Base-by-base conservation (phyloP, 129 eudicot species). In the Flaveria robusta region DNA sequence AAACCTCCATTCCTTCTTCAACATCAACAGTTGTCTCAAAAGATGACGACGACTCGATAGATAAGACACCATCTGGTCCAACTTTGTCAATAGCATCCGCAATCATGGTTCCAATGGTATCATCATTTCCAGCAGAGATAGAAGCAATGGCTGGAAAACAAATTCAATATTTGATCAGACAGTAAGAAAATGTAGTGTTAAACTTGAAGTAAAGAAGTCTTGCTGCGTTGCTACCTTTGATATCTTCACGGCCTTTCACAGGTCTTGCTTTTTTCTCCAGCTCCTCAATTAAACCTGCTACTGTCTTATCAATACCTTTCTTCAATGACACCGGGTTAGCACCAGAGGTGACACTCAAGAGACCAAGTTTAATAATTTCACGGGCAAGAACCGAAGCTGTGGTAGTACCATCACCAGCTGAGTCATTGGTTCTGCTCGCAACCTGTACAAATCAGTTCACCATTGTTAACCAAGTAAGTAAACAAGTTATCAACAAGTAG, bases 401-500 rank as follows among this genome's bases (percentile, higher is more conserved):
- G 51, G 98, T 93, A 31, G 98, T 93, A 45, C 98, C 98, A 69
- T 93, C 98, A 77, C 98, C 98, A 77, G 98, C 98, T 34, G 98
- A 90, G 63, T 93, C 98, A 24, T 93, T 93, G 31, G 98, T 93
- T 80, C 88, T 88, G 83, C 98, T 93, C 15, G 98, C 98, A 82
- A 93, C 98, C 98, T 92, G 60, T 66, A 69, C 2, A 15, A 19
- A 34, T 54, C 42, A 74, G 67, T 27, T 59, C 14, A 49, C 68
- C 73, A 75, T 76, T 14, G 43, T 62, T 63, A 29, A 63, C 45
- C 68, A 63, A 29, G 5, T 15, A 63, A 13, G 43, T 15, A 63
- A 62, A 14, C 41, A 62, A 14, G 42, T 62, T 12, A 62, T 29
- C 43, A 62, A 29, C 27, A 26, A 27, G 12, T 1, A 26, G 68